Evolutionary conservation across 371 early-diverging fungal genomes (phyloP).

Genomic region (Dipsacomyces acuminosporus): DNA sequence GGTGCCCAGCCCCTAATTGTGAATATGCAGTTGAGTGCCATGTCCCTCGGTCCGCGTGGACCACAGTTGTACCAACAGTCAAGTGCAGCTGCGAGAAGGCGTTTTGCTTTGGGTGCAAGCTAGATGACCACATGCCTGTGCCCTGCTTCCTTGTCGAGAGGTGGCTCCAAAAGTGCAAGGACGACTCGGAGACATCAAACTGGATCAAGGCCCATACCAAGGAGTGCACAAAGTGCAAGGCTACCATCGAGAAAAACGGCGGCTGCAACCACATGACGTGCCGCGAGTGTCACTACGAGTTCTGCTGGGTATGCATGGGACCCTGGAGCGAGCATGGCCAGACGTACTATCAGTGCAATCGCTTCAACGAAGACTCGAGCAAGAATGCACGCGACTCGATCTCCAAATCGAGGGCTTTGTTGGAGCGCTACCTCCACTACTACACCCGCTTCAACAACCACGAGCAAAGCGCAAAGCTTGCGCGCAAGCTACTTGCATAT

Average conservation of each 20-base stretch:
- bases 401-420: slow-evolving; percentile 77
- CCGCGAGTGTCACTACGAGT: slow-evolving; percentile 79
- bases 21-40: slow-evolving; percentile 89
- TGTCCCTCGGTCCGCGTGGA: slow-evolving; percentile 62
- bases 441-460: slow-evolving; percentile 97
- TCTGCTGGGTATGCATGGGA: slow-evolving; percentile 85
- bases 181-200: slow-evolving; percentile 96
- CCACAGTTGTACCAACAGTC: slow-evolving; percentile 80
- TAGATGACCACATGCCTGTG: slow-evolving; percentile 86
- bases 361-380: slow-evolving; percentile 82
- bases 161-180: slow-evolving; percentile 94
- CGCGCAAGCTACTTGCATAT: slow-evolving; percentile 75
- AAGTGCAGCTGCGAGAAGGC: slow-evolving; percentile 69
- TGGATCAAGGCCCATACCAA: slow-evolving; percentile 97
- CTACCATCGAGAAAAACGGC: slow-evolving; percentile 97
- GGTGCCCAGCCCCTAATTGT: slow-evolving; percentile 97
- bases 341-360: slow-evolving; percentile 91
- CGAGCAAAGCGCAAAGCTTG: slow-evolving; percentile 88
- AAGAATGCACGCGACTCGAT: slow-evolving; percentile 76
- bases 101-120: slow-evolving; percentile 94
- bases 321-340: slow-evolving; percentile 94
- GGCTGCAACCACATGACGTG: slow-evolving; percentile 95
- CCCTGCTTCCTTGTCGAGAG: slow-evolving; percentile 78
- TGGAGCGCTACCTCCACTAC: slow-evolving; percentile 95
- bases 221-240: slow-evolving; percentile 89